Evolutionary conservation across 2,329 filamentous ascomycete species (phyloP), one percentile per base, ranked within the genome.

Genomic region (Aspergillus pseudoviridinutans): DNA sequence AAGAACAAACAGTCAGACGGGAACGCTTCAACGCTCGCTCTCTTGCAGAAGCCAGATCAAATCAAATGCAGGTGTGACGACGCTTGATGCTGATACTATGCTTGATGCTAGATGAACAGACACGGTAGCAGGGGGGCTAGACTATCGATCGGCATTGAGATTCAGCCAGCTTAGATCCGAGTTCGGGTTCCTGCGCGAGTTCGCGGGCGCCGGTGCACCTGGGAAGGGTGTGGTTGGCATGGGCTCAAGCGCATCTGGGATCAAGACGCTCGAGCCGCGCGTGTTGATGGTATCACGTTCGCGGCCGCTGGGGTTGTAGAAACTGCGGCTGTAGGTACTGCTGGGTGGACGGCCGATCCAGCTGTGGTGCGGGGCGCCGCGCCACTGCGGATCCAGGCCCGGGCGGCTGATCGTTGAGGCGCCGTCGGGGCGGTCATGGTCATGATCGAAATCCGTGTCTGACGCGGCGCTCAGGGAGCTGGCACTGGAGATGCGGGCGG

Each of bases 121-220:
- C 8, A 44, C 10, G 41, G 32, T 17, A 7, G 32, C 32, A 22
- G 22, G 14, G 32, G 12, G 4, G 32, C 14, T 17, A 32, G 4
- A 24, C 58, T 50, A 70, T 57, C 65, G 67, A n/a, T 67, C 66
- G 17, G 66, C 66, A 27, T 73, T 58, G 38, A 78, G 65, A 61
- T 78, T 76, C 52, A 78, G 64, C 75, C 75, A 78, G 65, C 75
- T 77, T 70, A 78, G 74, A 65, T 78, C 75, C 3, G 74, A 68
- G 56, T 74, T 76, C 57, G 72, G 54, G 49, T 68, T 70, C 25
- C 49, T 61, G 20, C 50, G 57, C 20, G 58, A 58, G 1, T 53
- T 64, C 42, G 58, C 56, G 41, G 32, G 14, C 5, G 32, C 32
- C 17, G 32, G 14, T 38, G 32, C 32, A 17, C 14, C 14, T 38